Base-by-base conservation (phyloP, 192 early-diverging fungal genomes). In the Lunasporangiospora selenospora region DNA sequence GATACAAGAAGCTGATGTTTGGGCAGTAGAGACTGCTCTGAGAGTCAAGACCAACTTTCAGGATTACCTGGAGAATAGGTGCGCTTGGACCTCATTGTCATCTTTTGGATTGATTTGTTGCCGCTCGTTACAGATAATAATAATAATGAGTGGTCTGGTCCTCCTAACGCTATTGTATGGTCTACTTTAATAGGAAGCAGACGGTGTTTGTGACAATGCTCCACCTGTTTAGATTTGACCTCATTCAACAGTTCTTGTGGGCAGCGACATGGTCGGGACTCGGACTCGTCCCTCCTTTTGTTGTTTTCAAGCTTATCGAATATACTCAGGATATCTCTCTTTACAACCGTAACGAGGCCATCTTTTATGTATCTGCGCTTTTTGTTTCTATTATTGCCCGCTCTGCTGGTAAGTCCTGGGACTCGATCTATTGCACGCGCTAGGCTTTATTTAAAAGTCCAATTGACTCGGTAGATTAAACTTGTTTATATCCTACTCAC, bases 151-250 rank as follows among this genome's bases (percentile, higher is more conserved):
- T 15, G 44, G 30, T n/a, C n/a, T n/a, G n/a, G n/a, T n/a, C n/a
- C n/a, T n/a, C n/a, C n/a, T n/a, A n/a, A n/a, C n/a, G n/a, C n/a
- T n/a, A n/a, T n/a, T n/a, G n/a, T n/a, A n/a, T n/a, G n/a, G n/a
- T n/a, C n/a, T n/a, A 19, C 27, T 41, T 42, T 18, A 6, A 12
- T 45, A 71, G 69, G 18, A 41, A 47, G 21, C 29, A 59, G 3
- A 73, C 69, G 7, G 69, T 73, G 7, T 63, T 73, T 58, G 50
- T 56, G 12, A 73, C 69, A 2, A 73, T 73, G 69, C 49, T 73
- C 15, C 23, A 34, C 38, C 36, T 73, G 30, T 73, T 73, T 55
- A 52, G 59, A 34, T 9, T 63, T 0, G 44, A 63, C 3, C 19
- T 73, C 60, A n/a, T 55, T 2, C 40, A 57, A n/a, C 69, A 73